Conservation (phyloP, 2,329 filamentous ascomycete genomes). For the Aspergillus sp. region DNA sequence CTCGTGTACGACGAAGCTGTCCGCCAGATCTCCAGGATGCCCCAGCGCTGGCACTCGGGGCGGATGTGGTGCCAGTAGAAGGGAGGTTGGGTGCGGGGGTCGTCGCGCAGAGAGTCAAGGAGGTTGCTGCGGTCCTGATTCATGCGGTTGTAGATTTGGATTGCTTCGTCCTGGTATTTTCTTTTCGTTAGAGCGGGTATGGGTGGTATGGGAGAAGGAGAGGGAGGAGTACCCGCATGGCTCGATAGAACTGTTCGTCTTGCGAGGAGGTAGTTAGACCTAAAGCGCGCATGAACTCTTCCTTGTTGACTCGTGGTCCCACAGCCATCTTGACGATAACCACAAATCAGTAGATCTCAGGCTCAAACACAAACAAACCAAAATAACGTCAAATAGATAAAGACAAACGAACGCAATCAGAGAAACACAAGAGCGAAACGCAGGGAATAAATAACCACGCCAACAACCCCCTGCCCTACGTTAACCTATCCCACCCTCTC, state of each 20-base stretch:
- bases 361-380: neutral
- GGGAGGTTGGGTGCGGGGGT: constrained; percentile 32
- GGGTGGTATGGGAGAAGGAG: neutral
- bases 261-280: constrained; percentile 36
- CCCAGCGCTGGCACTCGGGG: constrained; percentile 37
- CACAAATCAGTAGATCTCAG: neutral
- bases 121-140: constrained; percentile 36
- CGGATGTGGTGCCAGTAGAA: constrained; percentile 44
- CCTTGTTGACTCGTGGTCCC: constrained; percentile 39
- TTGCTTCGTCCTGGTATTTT: constrained; percentile 36
- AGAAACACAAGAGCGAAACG: neutral
- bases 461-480: neutral
- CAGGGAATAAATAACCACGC: constrained; percentile 2
- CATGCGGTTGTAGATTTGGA: constrained; percentile 36
- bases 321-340: constrained; percentile 25
- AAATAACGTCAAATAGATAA: neutral
- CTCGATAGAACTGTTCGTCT: constrained; percentile 39
- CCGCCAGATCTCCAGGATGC: constrained; percentile 37
- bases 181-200: neutral
- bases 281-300: constrained; percentile 42
- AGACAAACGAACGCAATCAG: neutral
- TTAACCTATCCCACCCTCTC: no score
- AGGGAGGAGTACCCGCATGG: constrained; percentile 35
- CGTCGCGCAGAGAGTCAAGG: constrained; percentile 33
- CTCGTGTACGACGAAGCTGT: constrained; percentile 34